Conservation (phyloP, 176 grass and related monocot species). For the Themeda triandra region DNA sequence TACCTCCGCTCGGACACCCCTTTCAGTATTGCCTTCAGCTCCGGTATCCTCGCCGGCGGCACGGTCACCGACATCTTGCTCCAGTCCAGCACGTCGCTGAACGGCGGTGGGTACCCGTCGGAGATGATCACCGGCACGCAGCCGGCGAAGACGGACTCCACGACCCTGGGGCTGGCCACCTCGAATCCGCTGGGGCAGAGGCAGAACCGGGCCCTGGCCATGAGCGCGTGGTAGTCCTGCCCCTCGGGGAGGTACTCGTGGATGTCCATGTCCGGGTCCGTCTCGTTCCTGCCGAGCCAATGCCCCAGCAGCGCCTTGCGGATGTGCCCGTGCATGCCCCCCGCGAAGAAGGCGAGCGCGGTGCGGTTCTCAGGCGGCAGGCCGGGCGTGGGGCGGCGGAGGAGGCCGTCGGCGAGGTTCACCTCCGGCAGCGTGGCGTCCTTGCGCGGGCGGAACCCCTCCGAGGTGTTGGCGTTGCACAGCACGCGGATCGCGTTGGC, state of each 20-base stretch:
- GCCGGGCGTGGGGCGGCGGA: slow-evolving; percentile 37
- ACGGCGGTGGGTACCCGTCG: slow-evolving; percentile 63
- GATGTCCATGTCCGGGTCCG: slow-evolving; percentile 52
- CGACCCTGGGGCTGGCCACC: slow-evolving; percentile 81
- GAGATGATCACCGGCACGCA: slow-evolving; percentile 84
- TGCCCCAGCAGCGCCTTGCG: slow-evolving; percentile 46
- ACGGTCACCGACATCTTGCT: slow-evolving; percentile 75
- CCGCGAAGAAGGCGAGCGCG: slow-evolving; percentile 81
- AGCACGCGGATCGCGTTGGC: slow-evolving; percentile 69
- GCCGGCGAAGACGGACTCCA: slow-evolving; percentile 63
- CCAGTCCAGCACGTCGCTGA: slow-evolving; percentile 87
- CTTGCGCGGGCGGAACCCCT: slow-evolving; percentile 65
- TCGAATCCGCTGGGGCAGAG: slow-evolving; percentile 89
- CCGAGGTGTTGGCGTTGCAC: slow-evolving; percentile 92
- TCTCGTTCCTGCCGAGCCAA: slow-evolving; percentile 52
- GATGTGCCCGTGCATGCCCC: slow-evolving; percentile 62
- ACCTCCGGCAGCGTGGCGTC: slow-evolving; percentile 86
- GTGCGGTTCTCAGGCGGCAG: slow-evolving; percentile 26
- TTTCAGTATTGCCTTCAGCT: slow-evolving; percentile 63
- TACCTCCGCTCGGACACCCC: slow-evolving; percentile 68
- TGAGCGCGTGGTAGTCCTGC: slow-evolving; percentile 60
- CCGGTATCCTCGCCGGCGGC: slow-evolving; percentile 60
- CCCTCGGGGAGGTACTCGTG: slow-evolving; percentile 68
- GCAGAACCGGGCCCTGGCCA: slow-evolving; percentile 72
- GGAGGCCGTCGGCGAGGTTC: slow-evolving; percentile 65